Conservation (phyloP, 352 stramenopile species). For the Phytopythium mirpurense region DNA sequence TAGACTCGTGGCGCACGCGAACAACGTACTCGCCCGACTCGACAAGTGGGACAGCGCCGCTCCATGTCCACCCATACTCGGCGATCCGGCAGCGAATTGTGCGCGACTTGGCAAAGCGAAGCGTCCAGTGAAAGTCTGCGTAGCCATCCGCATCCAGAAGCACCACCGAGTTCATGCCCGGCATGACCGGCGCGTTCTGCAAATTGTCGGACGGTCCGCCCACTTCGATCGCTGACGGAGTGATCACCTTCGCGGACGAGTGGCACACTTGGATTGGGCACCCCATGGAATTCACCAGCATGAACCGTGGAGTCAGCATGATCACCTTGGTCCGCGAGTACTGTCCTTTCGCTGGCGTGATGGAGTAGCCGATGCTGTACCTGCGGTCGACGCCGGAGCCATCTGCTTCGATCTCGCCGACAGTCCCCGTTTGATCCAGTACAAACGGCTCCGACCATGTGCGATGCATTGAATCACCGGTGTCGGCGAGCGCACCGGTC, state of each 20-base stretch:
- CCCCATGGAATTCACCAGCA: slow-evolving; percentile 78
- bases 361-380: slow-evolving; percentile 81
- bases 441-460: slow-evolving; percentile 74
- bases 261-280: slow-evolving; percentile 73
- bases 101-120: slow-evolving; percentile 59
- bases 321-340: slow-evolving; percentile 87
- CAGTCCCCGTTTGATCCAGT: slow-evolving; percentile 70
- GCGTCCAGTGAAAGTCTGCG: slow-evolving; percentile 82
- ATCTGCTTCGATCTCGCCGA: slow-evolving; percentile 65
- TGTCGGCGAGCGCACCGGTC: slow-evolving; percentile 19
- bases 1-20: slow-evolving; percentile 79
- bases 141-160: slow-evolving; percentile 67
- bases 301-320: slow-evolving; percentile 80
- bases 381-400: slow-evolving; percentile 55
- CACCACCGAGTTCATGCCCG: slow-evolving; percentile 60
- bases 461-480: slow-evolving; percentile 46
- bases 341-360: slow-evolving; percentile 59
- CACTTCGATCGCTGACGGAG: slow-evolving; percentile 36
- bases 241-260: slow-evolving; percentile 61
- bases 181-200: slow-evolving; percentile 45
- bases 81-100: slow-evolving; percentile 75
- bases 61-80: slow-evolving; percentile 81
- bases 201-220: slow-evolving; percentile 17
- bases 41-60: slow-evolving; percentile 64
- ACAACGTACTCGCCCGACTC: slow-evolving; percentile 81